These are phyloP conservation scores for Danielia reshetovae DNA, from an alignment of 805 yeast genomes.

Conservation along the genomic window DNA sequence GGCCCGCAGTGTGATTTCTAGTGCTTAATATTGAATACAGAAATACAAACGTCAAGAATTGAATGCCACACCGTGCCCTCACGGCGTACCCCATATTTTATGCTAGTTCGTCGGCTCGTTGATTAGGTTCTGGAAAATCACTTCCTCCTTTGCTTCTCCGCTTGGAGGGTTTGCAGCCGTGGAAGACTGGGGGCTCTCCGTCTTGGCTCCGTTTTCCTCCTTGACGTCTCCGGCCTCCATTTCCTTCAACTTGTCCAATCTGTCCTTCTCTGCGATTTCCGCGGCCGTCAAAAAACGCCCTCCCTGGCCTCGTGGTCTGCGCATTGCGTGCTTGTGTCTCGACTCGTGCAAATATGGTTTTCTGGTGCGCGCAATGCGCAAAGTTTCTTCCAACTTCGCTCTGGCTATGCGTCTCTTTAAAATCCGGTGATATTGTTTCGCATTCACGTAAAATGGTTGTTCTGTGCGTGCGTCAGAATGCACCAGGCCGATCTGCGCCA, in stretches of 20 bases:
- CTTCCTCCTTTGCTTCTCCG: slow-evolving; percentile 3
- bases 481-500: slow-evolving; percentile 8
- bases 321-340: slow-evolving; percentile 98
- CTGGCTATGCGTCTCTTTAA: slow-evolving; percentile 90
- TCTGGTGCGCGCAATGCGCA: slow-evolving; percentile 84
- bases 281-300: slow-evolving; percentile 96
- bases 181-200: background rate
- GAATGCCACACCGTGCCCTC: background rate
- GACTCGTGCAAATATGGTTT: slow-evolving; percentile 95
- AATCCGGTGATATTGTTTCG: slow-evolving; percentile 95
- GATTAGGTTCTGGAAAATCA: slow-evolving; percentile 6
- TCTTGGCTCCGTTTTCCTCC: background rate
- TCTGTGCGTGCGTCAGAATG: slow-evolving; percentile 38
- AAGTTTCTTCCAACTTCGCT: slow-evolving; percentile 84
- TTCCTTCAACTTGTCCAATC: slow-evolving; percentile 36
- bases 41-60: background rate
- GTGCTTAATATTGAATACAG: slow-evolving; percentile 1
- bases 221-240: slow-evolving; percentile 15
- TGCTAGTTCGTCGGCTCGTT: too few relatives aligned
- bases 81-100: too few relatives aligned
- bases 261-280: slow-evolving; percentile 44
- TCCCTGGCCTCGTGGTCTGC: slow-evolving; percentile 98
- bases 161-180: background rate
- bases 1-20: slow-evolving; percentile 9
- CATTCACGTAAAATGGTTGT: slow-evolving; percentile 96